Base-by-base conservation (phyloP, 73 alveolate species). In the Stentor roeselii region DNA sequence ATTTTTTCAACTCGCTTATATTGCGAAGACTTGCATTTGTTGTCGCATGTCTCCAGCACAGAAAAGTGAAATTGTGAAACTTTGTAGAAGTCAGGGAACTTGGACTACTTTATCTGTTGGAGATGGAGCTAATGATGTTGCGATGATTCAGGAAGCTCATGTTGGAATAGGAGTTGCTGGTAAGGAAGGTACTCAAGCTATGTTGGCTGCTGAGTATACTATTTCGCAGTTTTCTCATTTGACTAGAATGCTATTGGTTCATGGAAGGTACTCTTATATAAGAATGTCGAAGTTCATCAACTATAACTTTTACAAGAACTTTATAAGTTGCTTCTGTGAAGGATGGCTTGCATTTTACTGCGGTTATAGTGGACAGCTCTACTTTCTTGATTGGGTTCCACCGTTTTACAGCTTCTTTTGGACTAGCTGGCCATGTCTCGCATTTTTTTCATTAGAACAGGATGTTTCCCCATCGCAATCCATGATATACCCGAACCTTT, bases 101-200 rank as follows among this genome's bases (percentile, higher is more conserved):
- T 86, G 90, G 75, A 82, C 83, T 60, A 92, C 96, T 76, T 78
- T 92, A 27, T 95, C 93, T 31, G 91, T 92, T 59, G 96, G 97
- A 78, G 97, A 92, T 84, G 97, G 97, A 30, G 97, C 92, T 35
- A 92, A 92, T 87, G 97, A 92, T 92, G 97, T 92, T 36, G 87
- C 86, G 80, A 92, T 92, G 97, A 92, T 92, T 32, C 88, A 87
- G 88, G 91, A 86, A 78, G 99, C 99, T 14, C 96, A 93, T 87
- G 90, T 95, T 31, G 99, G 99, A 14, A 85, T 95, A 2, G 99
- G 99, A 21, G 91, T 95, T 15, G 75, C 84, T 27, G 84, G 84
- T 27, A 76, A 76, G 39, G 99, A 97, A 78, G 99, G 99, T 50
- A 95, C 98, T 84, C 95, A 97, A 86, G 99, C 99, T 0, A 98